Conservation (phyloP, 1,284 basidiomycete genomes). For the Rhodotorula sp. region DNA sequence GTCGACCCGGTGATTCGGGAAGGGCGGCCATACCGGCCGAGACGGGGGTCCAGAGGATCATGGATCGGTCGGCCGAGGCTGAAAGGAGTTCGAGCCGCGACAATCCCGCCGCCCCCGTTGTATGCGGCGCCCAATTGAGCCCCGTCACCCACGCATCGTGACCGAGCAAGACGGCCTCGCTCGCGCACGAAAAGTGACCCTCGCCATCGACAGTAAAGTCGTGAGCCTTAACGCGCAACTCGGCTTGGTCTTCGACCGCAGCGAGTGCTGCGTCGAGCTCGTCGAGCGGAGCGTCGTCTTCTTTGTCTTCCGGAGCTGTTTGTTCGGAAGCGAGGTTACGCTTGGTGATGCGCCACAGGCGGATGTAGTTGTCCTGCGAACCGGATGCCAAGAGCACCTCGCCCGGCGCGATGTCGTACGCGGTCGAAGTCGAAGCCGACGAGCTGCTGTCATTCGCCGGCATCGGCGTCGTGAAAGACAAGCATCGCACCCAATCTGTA, state of each 20-base stretch:
- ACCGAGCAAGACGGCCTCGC: slow-evolving; percentile 86
- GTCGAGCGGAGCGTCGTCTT: slow-evolving; percentile 3
- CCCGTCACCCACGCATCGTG: slow-evolving; percentile 90
- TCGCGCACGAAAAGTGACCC: slow-evolving; percentile 57
- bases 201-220: slow-evolving; percentile 32
- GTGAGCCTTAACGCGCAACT: slow-evolving; percentile 35
- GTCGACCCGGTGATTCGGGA: not conserved
- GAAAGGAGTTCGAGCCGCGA: slow-evolving; percentile 65
- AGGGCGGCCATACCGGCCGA: slow-evolving; percentile 47
- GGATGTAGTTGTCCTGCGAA: slow-evolving; percentile 85
- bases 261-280: slow-evolving; percentile 53
- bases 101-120: not conserved
- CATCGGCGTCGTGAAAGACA: slow-evolving; percentile 61
- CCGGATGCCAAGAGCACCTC: slow-evolving; percentile 74
- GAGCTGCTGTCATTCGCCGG: slow-evolving; percentile 35
- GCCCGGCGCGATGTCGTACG: slow-evolving; percentile 46
- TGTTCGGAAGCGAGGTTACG: not conserved
- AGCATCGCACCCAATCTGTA: slow-evolving; percentile 85
- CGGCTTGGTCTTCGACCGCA: slow-evolving; percentile 18
- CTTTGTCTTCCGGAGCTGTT: no score
- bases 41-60: slow-evolving; percentile 73
- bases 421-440: slow-evolving; percentile 45
- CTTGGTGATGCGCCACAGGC: slow-evolving; percentile 70
- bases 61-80: slow-evolving; percentile 60
- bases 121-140: slow-evolving; percentile 74